Evolutionary conservation across 106 monocot genomes (phyloP).

Genomic region (Dioscorea alata): DNA sequence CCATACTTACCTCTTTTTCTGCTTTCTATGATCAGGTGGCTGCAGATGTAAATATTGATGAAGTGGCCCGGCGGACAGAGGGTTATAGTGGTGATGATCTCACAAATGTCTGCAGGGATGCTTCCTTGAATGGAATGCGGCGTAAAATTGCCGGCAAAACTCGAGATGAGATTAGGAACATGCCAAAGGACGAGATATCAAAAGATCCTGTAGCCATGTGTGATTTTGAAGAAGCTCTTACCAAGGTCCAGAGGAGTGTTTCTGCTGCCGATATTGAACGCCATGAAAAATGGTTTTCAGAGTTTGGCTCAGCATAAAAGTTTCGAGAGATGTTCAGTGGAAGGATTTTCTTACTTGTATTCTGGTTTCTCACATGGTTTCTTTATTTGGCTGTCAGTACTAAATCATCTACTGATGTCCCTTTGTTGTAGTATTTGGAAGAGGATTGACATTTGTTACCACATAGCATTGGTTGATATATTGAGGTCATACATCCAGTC

Average conservation of each 20-base stretch:
- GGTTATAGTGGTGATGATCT: constrained; percentile 97
- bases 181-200: constrained; percentile 97
- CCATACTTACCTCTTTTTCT: not conserved
- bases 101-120: constrained; percentile 88
- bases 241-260: constrained; percentile 92
- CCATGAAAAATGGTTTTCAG: constrained; percentile 94
- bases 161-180: constrained; percentile 93
- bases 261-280: constrained; percentile 82
- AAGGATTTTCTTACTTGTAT: too few species aligned
- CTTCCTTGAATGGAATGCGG: constrained; percentile 90
- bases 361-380: too few species aligned
- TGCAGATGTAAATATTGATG: constrained; percentile 87
- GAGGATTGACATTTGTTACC: too few species aligned
- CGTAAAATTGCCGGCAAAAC: constrained; percentile 97
- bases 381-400: too few species aligned
- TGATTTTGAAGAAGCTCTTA: constrained; percentile 93
- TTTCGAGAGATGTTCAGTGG: too few species aligned
- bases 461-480: too few species aligned
- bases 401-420: too few species aligned
- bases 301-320: constrained; percentile 88
- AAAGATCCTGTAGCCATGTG: constrained; percentile 98
- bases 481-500: too few species aligned
- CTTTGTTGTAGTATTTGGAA: too few species aligned
- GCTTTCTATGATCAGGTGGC: constrained; percentile 51
- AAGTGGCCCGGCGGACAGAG: constrained; percentile 76